Conservation (phyloP, 129 eudicot species). For the Artemisia argyi region DNA sequence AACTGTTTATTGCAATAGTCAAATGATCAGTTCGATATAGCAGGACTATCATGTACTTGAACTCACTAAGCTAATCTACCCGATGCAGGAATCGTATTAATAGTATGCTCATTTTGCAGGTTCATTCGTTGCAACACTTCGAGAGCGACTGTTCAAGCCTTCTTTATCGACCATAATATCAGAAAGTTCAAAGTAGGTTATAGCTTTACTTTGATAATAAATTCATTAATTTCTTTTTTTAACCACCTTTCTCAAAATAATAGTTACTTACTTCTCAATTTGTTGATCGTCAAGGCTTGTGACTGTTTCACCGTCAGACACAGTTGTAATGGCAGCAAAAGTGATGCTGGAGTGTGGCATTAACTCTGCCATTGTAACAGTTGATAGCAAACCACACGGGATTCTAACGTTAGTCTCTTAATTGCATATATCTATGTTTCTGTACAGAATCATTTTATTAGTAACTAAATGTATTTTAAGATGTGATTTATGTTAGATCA, state of each 20-base stretch:
- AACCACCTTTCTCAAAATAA: not conserved
- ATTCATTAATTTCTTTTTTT: not conserved
- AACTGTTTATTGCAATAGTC: not conserved
- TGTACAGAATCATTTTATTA: no score
- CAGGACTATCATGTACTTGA: not conserved
- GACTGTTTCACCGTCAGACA: constrained; percentile 78
- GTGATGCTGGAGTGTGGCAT: constrained; percentile 67
- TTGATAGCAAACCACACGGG: constrained; percentile 83
- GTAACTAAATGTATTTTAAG: not conserved
- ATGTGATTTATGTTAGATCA: constrained; percentile 43
- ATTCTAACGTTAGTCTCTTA: constrained; percentile 73
- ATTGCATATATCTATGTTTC: not conserved
- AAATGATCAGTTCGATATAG: not conserved
- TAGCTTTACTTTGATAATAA: constrained; percentile 36
- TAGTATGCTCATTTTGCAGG: constrained; percentile 38
- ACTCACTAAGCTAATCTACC: not conserved
- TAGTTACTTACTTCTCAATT: not conserved
- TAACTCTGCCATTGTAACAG: constrained; percentile 80
- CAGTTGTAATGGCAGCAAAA: constrained; percentile 82
- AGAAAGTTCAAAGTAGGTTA: constrained; percentile 97
- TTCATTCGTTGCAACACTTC: constrained; percentile 80
- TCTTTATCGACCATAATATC: constrained; percentile 83
- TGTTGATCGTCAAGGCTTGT: constrained; percentile 56
- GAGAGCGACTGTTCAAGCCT: constrained; percentile 84
- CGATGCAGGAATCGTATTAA: not conserved